phyloP scores from a whole-genome alignment of 306 rosid species.

The Dalbergia oliveri region DNA sequence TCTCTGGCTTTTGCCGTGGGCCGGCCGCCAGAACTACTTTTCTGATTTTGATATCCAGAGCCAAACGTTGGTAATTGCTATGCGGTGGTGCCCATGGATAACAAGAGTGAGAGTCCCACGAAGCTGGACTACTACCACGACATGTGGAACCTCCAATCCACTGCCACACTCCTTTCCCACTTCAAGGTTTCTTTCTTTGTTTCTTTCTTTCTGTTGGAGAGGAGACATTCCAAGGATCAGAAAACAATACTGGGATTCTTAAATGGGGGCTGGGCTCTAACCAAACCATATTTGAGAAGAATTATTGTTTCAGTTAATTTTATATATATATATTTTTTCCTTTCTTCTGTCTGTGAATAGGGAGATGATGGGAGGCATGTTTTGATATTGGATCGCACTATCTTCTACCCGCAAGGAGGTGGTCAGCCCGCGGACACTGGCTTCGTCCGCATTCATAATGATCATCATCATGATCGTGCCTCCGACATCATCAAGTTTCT shows the following conservation, averaged over 20 bases:
- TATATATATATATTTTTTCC: too few relatives aligned
- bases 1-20: neutral
- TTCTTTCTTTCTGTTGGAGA: neutral
- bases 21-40: neutral
- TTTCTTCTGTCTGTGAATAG: slow-evolving; percentile 30
- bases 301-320: neutral
- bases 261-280: neutral
- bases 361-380: slow-evolving; percentile 69
- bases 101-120: slow-evolving; percentile 46
- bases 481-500: slow-evolving; percentile 54
- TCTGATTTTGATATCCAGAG: too few relatives aligned
- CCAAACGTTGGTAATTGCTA: too few relatives aligned
- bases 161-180: slow-evolving; percentile 60
- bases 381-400: slow-evolving; percentile 71
- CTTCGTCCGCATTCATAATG: slow-evolving; percentile 43
- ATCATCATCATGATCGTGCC: neutral
- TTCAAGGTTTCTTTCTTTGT: slow-evolving; percentile 47
- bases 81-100: slow-evolving; percentile 50
- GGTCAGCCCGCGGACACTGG: slow-evolving; percentile 87
- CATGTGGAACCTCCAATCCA: slow-evolving; percentile 68
- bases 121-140: slow-evolving; percentile 72
- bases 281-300: neutral
- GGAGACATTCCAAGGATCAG: neutral
- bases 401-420: slow-evolving; percentile 90
- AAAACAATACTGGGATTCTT: neutral